Percentiles rank a stretch among this genome's conserved stretches.
Conservation (phyloP, 768 basidiomycete genomes). For the Omphalotus guepiniiformis region DNA sequence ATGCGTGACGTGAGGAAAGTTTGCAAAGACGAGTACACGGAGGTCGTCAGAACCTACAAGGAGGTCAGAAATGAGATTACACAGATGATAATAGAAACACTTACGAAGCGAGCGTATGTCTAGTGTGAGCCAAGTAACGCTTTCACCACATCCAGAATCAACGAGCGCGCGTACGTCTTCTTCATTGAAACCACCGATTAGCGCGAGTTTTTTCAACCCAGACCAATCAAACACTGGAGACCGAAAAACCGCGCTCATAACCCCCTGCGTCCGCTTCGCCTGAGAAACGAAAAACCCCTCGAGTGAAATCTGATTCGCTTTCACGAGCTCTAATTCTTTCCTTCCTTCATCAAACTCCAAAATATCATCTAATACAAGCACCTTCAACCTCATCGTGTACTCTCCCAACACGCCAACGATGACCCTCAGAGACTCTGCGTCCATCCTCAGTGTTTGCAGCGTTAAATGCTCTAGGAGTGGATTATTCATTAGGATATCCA, state of each 20-base stretch:
- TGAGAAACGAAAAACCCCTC: neutral
- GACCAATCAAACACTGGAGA: constrained; percentile 1
- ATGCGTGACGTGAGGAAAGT: too few relatives aligned
- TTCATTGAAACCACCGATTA: neutral
- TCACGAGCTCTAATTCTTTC: neutral
- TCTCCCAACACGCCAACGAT: neutral
- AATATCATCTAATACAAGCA: neutral
- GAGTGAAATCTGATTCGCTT: neutral
- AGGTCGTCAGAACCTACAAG: too few relatives aligned
- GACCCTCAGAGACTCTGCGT: neutral
- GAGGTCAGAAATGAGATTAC: too few relatives aligned
- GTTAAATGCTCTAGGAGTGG: neutral
- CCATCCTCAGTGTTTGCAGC: neutral
- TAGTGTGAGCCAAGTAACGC: neutral
- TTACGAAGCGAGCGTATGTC: neutral
- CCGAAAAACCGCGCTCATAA: neutral
- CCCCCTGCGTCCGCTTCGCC: neutral
- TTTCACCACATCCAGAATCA: neutral
- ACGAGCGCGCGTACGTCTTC: neutral
- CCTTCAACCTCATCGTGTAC: neutral
- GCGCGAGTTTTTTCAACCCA: neutral
- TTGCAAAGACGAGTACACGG: too few relatives aligned
- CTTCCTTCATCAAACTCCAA: neutral
- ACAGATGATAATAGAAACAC: too few relatives aligned
- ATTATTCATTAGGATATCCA: neutral